Evolutionary conservation across 441 rosid species (phyloP).

Genomic region (Biscutella laevigata): DNA sequence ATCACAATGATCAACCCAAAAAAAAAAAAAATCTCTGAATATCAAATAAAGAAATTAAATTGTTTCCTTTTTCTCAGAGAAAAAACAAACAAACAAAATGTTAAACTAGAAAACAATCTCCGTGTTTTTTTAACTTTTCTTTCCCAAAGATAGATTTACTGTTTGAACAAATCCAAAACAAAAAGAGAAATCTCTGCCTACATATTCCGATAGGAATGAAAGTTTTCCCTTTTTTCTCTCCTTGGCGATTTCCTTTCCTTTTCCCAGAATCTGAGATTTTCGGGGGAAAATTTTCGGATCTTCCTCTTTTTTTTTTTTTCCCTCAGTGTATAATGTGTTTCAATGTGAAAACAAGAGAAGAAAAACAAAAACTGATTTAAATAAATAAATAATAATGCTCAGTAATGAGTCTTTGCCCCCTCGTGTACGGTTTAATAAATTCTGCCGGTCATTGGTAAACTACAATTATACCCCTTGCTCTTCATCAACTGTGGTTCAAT

Average conservation of each 20-base stretch:
- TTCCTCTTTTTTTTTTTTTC: slow-evolving; percentile 15
- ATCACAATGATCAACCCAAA: slow-evolving; percentile 21
- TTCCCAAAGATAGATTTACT: slow-evolving; percentile 19
- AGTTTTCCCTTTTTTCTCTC: slow-evolving; percentile 23
- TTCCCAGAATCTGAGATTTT: slow-evolving; percentile 32
- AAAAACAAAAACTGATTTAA: background rate
- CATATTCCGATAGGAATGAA: slow-evolving; percentile 41
- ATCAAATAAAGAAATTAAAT: background rate
- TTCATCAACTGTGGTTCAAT: background rate
- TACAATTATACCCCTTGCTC: slow-evolving; percentile 24
- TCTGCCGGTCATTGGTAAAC: background rate
- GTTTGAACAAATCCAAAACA: slow-evolving; percentile 28
- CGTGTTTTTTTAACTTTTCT: background rate
- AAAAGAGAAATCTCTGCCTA: slow-evolving; percentile 11
- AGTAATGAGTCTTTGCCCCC: slow-evolving; percentile 27
- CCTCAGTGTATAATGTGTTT: slow-evolving; percentile 9
- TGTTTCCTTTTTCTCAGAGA: slow-evolving; percentile 6
- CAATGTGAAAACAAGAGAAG: slow-evolving; percentile 31
- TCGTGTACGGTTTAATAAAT: slow-evolving; percentile 34
- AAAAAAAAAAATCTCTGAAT: background rate
- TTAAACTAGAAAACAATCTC: slow-evolving; percentile 20
- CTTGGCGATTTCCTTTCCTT: too few species aligned
- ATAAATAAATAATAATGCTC: slow-evolving; percentile 12
- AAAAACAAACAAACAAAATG: slow-evolving; percentile 23
- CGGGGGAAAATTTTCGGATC: slow-evolving; percentile 41